Base-by-base conservation (phyloP, 2,329 filamentous ascomycete genomes). In the Chaetomium globosum region DNA sequence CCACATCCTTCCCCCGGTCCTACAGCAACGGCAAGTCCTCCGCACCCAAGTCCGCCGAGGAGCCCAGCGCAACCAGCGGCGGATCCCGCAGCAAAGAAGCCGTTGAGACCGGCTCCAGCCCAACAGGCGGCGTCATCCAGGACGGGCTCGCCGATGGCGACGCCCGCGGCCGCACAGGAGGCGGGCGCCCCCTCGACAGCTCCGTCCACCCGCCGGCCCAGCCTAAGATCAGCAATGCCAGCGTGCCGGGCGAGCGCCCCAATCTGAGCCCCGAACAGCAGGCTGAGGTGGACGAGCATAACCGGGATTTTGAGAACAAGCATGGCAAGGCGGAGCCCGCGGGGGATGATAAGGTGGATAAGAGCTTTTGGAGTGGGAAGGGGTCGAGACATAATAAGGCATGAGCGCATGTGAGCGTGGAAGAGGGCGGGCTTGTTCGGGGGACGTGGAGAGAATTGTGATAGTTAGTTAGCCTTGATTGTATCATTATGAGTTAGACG, bases 231-330 rank as follows among this genome's bases (percentile, higher is more conserved):
- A 74, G 76, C 64, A 85, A 83, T 70, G 77, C 80, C 64, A 78
- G 78, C 67, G 75, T 82, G 10, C 77, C 79, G 0, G 78, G 77
- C 2, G 66, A 69, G 3, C 71, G 73, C 48, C 68, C 69, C 19
- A 62, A 69, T 7, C 70, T 85, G 66, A 82, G 76, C 26, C 75
- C 81, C 64, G 83, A 83, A 72, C 83, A 86, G 75, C 78, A 82
- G 73, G 77, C 76, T 52, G 85, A 87, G 75, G 85, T 87, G 19
- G 80, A 86, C 60, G 73, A 79, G 74, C 86, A 88, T 71, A 88
- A 88, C 66, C 68, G 67, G 68, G 83, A 87, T 0, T 87, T 88
- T 73, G 82, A 82, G 56, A 72, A 80, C 70, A 81, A 81, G 67
- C 81, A 87, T 70, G 85, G 84, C 64, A 77, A 75, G 13, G 79